A percentile compares a stretch with the other conserved stretches of the same genome.
These are phyloP conservation scores for Neurospora sp. DNA, from an alignment of 495 filamentous ascomycete species.

Conservation along the genomic window DNA sequence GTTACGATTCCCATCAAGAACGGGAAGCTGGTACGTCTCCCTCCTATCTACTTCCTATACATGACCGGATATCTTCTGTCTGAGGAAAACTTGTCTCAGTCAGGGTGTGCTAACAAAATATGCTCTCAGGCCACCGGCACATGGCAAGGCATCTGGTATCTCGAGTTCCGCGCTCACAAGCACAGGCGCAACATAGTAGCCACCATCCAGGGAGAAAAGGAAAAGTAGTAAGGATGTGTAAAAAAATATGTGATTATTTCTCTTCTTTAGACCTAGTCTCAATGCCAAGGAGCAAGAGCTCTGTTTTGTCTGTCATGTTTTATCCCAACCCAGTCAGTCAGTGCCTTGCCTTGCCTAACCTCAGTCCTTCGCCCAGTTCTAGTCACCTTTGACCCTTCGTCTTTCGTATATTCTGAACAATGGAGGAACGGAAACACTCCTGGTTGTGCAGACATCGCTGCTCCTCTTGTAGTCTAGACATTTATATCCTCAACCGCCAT, in stretches of 20 bases:
- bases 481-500: background rate
- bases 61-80: too few relatives aligned
- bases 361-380: background rate
- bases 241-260: slow-evolving; percentile 8
- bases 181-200: slow-evolving; percentile 78
- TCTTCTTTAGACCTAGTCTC: background rate
- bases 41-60: too few relatives aligned
- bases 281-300: background rate
- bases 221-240: background rate
- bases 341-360: background rate
- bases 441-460: background rate
- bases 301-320: background rate
- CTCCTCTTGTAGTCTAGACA: background rate
- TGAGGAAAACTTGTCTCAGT: too few relatives aligned
- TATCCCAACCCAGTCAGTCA: background rate
- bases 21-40: slow-evolving; percentile 47
- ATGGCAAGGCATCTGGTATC: slow-evolving; percentile 85
- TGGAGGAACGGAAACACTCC: background rate
- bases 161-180: slow-evolving; percentile 74
- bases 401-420: background rate
- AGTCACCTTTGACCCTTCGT: background rate
- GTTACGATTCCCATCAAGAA: slow-evolving; percentile 84
- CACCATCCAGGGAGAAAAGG: slow-evolving; percentile 89
- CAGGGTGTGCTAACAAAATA: too few relatives aligned
- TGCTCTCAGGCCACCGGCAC: slow-evolving; percentile 34